Conservation (phyloP, 2,329 filamentous ascomycete species). For the Clarireedia paspali region DNA sequence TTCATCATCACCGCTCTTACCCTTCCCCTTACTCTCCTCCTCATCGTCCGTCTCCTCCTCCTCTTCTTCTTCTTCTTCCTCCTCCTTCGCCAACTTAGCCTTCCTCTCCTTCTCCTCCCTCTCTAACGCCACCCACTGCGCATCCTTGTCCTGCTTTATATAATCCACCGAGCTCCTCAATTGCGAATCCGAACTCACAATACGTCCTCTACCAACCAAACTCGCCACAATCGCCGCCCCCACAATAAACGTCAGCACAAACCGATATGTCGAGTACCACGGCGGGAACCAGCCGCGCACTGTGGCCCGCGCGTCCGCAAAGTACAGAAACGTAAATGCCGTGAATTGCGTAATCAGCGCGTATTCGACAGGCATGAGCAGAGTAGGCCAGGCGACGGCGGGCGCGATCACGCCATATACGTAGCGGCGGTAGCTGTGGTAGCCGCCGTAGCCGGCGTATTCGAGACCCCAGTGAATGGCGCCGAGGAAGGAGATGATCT, state of each 20-base stretch:
- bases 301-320: conserved; percentile 68
- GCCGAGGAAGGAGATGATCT: conserved; percentile 90
- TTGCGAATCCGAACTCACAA: conserved; percentile 21
- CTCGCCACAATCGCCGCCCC: conserved; percentile 74
- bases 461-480: conserved; percentile 92
- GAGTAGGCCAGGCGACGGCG: conserved; percentile 80
- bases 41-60: conserved; percentile 21
- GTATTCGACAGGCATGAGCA: conserved; percentile 76
- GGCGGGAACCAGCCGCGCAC: conserved; percentile 68
- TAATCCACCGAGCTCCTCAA: conserved; percentile 26
- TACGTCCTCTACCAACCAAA: conserved; percentile 72
- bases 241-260: conserved; percentile 85
- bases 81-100: conserved; percentile 11
- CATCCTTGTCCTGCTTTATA: conserved; percentile 23
- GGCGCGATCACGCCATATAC: conserved; percentile 74
- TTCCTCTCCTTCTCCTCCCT: conserved; percentile 24
- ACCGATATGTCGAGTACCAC: conserved; percentile 88
- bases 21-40: conserved; percentile 34
- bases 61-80: conserved; percentile 15
- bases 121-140: conserved; percentile 25
- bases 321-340: conserved; percentile 80
- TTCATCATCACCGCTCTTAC: conserved; percentile 22
- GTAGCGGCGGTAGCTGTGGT: conserved; percentile 72
- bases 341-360: conserved; percentile 81
- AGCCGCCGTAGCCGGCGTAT: conserved; percentile 60